Percentiles rank a stretch among this genome's conserved stretches.
These are phyloP conservation scores for Botrytis deweyae DNA, from an alignment of 2,329 filamentous ascomycete species.

Conservation along the genomic window DNA sequence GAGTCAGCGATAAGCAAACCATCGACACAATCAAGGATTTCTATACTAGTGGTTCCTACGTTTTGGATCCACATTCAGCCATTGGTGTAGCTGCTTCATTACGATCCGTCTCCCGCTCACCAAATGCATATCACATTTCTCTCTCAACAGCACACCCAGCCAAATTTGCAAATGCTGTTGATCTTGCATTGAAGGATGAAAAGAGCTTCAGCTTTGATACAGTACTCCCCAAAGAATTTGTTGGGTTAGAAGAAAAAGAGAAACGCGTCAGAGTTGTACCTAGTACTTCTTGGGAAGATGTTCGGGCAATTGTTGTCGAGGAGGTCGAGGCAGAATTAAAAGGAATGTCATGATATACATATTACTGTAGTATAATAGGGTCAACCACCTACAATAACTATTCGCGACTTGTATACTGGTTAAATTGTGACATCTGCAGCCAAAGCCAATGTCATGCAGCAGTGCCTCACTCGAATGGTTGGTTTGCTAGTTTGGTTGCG, in stretches of 20 bases:
- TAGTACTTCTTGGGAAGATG: conserved; percentile 61
- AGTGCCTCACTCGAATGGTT: neutral
- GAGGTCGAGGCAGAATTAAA: conserved; percentile 67
- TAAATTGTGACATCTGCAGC: neutral
- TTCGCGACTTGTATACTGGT: neutral
- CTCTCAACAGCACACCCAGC: conserved; percentile 94
- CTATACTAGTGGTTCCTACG: conserved; percentile 57
- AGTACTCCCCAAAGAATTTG: conserved; percentile 79
- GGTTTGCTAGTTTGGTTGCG: too few species aligned
- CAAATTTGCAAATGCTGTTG: conserved; percentile 87
- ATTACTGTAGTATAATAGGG: neutral
- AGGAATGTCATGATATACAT: conserved; percentile 27
- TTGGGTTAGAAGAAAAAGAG: conserved; percentile 74
- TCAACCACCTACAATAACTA: neutral
- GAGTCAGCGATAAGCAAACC: conserved; percentile 65
- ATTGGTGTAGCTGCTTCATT: conserved; percentile 78
- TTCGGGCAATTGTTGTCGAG: conserved; percentile 71
- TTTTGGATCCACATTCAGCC: conserved; percentile 90
- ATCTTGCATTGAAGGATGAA: conserved; percentile 70
- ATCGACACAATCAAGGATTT: conserved; percentile 61
- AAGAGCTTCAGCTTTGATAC: conserved; percentile 74
- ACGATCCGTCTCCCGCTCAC: conserved; percentile 60
- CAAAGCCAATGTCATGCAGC: neutral
- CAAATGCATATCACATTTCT: conserved; percentile 65
- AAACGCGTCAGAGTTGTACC: conserved; percentile 69